These are phyloP conservation scores for Mycosphaerella sp. DNA, from an alignment of 2,329 filamentous ascomycete species.

Conservation along the genomic window DNA sequence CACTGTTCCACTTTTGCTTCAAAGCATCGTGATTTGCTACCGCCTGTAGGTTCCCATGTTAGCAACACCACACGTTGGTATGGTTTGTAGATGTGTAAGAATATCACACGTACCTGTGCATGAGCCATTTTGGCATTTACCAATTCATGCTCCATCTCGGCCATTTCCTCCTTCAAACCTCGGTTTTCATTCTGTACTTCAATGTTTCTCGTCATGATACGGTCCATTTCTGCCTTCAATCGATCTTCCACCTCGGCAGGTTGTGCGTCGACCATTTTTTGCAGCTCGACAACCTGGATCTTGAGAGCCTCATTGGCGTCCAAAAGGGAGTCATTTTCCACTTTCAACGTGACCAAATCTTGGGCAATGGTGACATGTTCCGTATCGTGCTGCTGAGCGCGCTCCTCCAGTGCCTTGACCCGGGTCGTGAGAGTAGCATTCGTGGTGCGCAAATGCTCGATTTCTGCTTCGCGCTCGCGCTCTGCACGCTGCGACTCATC, in stretches of 20 bases:
- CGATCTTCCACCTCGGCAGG: constrained; percentile 74
- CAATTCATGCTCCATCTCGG: constrained; percentile 84
- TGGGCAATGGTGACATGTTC: constrained; percentile 90
- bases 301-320: constrained; percentile 86
- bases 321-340: constrained; percentile 81
- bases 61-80: constrained; percentile 9
- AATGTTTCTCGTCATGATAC: constrained; percentile 83
- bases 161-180: constrained; percentile 78
- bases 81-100: neutral
- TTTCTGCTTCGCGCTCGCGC: constrained; percentile 72
- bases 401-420: constrained; percentile 79
- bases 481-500: constrained; percentile 81
- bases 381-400: constrained; percentile 77
- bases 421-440: constrained; percentile 64
- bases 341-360: constrained; percentile 83
- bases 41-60: constrained; percentile 30
- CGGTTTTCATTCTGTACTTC: constrained; percentile 93
- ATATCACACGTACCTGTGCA: constrained; percentile 67
- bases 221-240: constrained; percentile 78
- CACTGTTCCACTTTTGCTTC: constrained; percentile 45
- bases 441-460: constrained; percentile 63
- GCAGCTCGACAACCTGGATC: constrained; percentile 77
- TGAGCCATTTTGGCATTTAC: constrained; percentile 92
- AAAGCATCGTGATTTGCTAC: constrained; percentile 45
- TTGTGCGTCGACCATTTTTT: constrained; percentile 80